Evolutionary conservation across 768 basidiomycete species (phyloP).

Genomic region (Tubosaeta brunneosetosa): DNA sequence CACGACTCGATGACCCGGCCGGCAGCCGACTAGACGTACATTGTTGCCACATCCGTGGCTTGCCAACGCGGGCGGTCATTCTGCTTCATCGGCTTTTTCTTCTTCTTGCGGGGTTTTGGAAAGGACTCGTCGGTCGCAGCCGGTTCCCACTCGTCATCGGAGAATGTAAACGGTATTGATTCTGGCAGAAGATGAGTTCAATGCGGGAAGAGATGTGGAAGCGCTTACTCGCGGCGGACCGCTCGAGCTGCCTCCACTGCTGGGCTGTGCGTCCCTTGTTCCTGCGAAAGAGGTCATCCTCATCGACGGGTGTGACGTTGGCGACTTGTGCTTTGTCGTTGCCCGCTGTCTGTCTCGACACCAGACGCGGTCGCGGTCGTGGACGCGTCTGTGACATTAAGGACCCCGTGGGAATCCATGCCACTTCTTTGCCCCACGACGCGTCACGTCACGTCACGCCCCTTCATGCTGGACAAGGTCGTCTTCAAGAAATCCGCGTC

Average conservation of each 20-base stretch:
- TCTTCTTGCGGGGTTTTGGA: constrained; percentile 37
- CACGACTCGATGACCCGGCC: background rate
- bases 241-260: constrained; percentile 57
- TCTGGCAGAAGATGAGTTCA: constrained; percentile 18
- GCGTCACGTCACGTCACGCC: constrained; percentile 22
- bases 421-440: constrained; percentile 14
- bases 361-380: constrained; percentile 51
- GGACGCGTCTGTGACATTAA: constrained; percentile 34
- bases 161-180: constrained; percentile 14
- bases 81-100: constrained; percentile 33
- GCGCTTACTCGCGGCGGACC: constrained; percentile 50
- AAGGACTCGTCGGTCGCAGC: constrained; percentile 23
- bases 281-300: constrained; percentile 66
- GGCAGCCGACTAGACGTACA: constrained; percentile 32
- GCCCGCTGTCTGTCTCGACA: constrained; percentile 17
- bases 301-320: constrained; percentile 38
- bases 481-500: constrained; percentile 42
- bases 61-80: constrained; percentile 40
- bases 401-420: constrained; percentile 27
- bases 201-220: background rate
- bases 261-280: constrained; percentile 54
- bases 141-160: constrained; percentile 23
- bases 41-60: constrained; percentile 33
- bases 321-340: background rate
- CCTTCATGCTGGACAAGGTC: constrained; percentile 25